These are phyloP conservation scores for Zalaria obscura DNA, from an alignment of 2,329 filamentous ascomycete species.

Conservation along the genomic window DNA sequence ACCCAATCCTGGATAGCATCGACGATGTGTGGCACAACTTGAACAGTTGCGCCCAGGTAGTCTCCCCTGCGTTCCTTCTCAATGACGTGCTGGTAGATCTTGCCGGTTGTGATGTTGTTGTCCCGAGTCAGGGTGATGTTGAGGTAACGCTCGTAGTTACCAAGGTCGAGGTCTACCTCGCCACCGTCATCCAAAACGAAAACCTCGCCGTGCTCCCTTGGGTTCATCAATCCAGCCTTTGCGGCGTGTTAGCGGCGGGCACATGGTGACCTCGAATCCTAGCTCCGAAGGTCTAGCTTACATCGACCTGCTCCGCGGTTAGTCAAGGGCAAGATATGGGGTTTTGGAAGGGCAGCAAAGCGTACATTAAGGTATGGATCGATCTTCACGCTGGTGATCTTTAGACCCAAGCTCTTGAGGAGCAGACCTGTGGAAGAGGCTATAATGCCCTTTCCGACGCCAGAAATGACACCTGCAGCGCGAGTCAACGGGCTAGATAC, in stretches of 20 bases:
- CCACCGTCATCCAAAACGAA: slow-evolving; percentile 79
- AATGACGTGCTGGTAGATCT: slow-evolving; percentile 85
- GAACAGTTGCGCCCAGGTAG: slow-evolving; percentile 83
- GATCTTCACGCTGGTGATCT: slow-evolving; percentile 52
- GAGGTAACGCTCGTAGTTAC: slow-evolving; percentile 71
- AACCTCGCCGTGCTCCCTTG: slow-evolving; percentile 69
- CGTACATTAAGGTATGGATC: slow-evolving; percentile 65
- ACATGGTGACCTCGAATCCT: no score
- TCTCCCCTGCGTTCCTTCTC: slow-evolving; percentile 57
- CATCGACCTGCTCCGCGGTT: no score
- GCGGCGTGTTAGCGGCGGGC: no score
- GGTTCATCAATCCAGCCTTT: slow-evolving; percentile 46
- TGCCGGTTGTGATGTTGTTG: slow-evolving; percentile 95
- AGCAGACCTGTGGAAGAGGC: slow-evolving; percentile 60
- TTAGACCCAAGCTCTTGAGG: slow-evolving; percentile 67
- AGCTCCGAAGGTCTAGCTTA: no score
- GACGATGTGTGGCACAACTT: slow-evolving; percentile 86
- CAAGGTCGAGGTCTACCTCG: slow-evolving; percentile 60
- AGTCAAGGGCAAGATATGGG: no score
- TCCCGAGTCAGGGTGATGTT: slow-evolving; percentile 69
- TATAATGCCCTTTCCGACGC: slow-evolving; percentile 39
- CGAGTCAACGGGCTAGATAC: no score
- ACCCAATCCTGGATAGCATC: slow-evolving; percentile 90
- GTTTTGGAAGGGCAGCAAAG: slow-evolving; percentile 7
- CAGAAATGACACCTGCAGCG: slow-evolving; percentile 38